Evolutionary conservation across 1,284 basidiomycete genomes (phyloP).

Genomic region (Ustilago nuda): DNA sequence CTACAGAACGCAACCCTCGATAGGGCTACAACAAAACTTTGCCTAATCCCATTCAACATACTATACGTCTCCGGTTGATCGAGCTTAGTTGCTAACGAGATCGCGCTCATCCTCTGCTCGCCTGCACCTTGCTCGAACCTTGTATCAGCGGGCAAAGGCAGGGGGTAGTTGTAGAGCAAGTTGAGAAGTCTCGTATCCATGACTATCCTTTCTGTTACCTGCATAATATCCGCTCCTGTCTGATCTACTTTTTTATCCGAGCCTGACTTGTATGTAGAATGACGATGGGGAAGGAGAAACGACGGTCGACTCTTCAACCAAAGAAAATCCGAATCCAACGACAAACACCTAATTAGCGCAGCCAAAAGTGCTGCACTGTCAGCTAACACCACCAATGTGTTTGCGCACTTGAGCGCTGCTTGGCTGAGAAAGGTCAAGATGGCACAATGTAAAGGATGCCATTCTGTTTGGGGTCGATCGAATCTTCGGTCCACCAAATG

Average conservation of each 20-base stretch:
- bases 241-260: constrained; percentile 3
- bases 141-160: constrained; percentile 22
- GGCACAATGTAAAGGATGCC: constrained; percentile 38
- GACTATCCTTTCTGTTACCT: constrained; percentile 52
- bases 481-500: constrained; percentile 58
- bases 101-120: constrained; percentile 29
- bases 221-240: constrained; percentile 40
- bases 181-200: constrained; percentile 54
- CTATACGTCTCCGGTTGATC: constrained; percentile 53
- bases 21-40: constrained; percentile 58
- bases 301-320: constrained; percentile 46
- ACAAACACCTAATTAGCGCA: constrained; percentile 53
- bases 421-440: constrained; percentile 48
- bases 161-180: constrained; percentile 54
- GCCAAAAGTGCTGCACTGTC: constrained; percentile 55
- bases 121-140: constrained; percentile 13
- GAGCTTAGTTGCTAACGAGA: constrained; percentile 50
- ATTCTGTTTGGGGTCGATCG: constrained; percentile 36
- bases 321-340: constrained; percentile 51
- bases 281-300: constrained; percentile 26
- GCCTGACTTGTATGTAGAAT: constrained; percentile 3
- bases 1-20: constrained; percentile 57
- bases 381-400: constrained; percentile 50
- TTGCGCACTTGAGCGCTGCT: constrained; percentile 39
- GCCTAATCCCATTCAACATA: constrained; percentile 61